Conservation (phyloP, 108 stramenopile genomes). For the Nannochloropsis gaditana region DNA sequence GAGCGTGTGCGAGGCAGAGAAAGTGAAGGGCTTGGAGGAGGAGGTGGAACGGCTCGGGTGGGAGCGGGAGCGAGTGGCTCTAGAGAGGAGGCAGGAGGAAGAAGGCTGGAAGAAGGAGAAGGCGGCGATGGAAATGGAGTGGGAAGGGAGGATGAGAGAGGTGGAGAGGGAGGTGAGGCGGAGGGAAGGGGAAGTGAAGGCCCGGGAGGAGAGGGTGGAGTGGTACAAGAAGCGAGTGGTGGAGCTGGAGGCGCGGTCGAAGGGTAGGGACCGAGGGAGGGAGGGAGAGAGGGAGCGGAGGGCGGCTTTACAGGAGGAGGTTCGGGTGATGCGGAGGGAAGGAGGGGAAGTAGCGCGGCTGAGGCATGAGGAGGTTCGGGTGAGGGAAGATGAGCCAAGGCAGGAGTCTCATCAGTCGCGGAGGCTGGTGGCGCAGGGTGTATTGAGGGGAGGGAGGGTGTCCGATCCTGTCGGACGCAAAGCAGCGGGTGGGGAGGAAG, state of each 20-base stretch:
- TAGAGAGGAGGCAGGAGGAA: slow-evolving; percentile 12
- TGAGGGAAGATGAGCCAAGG: not conserved
- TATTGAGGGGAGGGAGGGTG: not conserved
- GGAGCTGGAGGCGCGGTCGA: not conserved
- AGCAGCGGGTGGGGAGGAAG: not conserved
- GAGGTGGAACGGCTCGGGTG: not conserved
- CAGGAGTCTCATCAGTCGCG: no score
- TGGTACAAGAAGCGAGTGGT: not conserved
- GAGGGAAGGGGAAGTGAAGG: not conserved
- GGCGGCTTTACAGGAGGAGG: no score
- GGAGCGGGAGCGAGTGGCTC: not conserved
- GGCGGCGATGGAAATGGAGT: not conserved
- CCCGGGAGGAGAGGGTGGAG: not conserved
- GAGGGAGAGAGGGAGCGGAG: not conserved
- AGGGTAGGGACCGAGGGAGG: not conserved
- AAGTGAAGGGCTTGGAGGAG: not conserved
- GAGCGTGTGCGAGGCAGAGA: not conserved
- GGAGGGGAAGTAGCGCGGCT: no score
- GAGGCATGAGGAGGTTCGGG: no score
- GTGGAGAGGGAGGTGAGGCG: not conserved
- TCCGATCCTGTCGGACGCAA: not conserved
- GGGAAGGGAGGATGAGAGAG: not conserved
- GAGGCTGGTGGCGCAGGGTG: not conserved
- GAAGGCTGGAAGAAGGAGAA: not conserved
- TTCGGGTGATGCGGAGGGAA: no score